Base-by-base conservation (phyloP, 768 basidiomycete species). In the Pseudohyphozyma bogoriensis region DNA sequence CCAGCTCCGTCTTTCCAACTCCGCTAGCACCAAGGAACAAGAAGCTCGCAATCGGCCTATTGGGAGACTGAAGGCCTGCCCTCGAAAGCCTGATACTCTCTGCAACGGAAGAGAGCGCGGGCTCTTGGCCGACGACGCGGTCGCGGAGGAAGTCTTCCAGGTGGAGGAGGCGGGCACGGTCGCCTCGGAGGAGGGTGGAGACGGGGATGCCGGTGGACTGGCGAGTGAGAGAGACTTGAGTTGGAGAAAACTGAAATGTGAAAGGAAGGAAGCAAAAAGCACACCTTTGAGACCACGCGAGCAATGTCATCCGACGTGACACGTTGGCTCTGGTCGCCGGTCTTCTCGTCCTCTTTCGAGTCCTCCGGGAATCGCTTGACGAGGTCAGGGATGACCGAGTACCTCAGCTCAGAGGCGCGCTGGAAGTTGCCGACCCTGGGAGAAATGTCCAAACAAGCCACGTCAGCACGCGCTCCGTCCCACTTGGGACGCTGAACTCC, bases 181-280 rank as follows among this genome's bases (percentile, higher is more conserved):
- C 70, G 24, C 59, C 39, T 28, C 58, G 53, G 51, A 62, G 56
- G 56, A 66, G 62, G 44, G 56, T 59, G 11, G 59, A 87, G 18
- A 93, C 86, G 3, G 92, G 92, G 57, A 97, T 88, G 47, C 83
- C 84, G 9, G 93, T 96, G 87, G 89, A 91, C 62, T 85, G 80
- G 87, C 87, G 70, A 42, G 86, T 89, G 73, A 37, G 81, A 74
- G 83, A 83, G 55, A 36, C 32, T 59, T 42, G 56, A 26, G 15
- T 47, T 57, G 26, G 22, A 8, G 18, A 6, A n/a, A 52, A 65
- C 51, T 75, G 59, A 66, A 63, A n/a, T 16, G n/a, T 37, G 16
- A 7, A 13, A 31, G 8, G 20, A 24, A 63, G 70, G 68, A n/a
- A n/a, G n/a, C n/a, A n/a, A n/a, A n/a, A n/a, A n/a, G n/a, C n/a